These are phyloP conservation scores for Neckera pumila DNA, from an alignment of 225 moss, liverwort and hornwort genomes.

Conservation along the genomic window DNA sequence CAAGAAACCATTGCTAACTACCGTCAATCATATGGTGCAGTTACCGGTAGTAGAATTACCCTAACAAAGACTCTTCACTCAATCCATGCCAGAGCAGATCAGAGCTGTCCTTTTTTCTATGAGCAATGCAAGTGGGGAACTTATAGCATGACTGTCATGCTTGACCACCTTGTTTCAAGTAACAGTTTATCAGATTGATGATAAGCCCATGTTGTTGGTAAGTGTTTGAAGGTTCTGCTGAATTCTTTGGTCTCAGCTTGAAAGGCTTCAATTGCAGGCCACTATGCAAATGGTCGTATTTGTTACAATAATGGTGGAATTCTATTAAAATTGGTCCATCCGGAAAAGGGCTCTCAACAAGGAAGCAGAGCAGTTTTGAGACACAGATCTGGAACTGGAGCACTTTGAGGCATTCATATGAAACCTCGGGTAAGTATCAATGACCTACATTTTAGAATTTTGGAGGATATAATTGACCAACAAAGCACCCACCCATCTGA, in stretches of 20 bases:
- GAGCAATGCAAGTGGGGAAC: not conserved
- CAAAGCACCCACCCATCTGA: not conserved
- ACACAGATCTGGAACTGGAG: not conserved
- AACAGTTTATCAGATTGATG: not conserved
- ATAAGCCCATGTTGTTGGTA: not conserved
- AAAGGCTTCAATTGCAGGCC: not conserved
- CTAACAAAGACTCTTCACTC: not conserved
- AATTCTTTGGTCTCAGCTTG: not conserved
- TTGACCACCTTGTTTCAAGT: not conserved
- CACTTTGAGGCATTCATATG: not conserved
- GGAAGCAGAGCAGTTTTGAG: not conserved
- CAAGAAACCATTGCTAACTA: not conserved
- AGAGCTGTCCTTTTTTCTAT: not conserved
- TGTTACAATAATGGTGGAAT: not conserved
- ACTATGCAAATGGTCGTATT: not conserved
- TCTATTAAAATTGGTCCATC: not conserved
- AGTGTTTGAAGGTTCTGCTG: not conserved
- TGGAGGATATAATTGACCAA: not conserved
- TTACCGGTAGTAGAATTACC: not conserved
- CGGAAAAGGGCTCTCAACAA: not conserved
- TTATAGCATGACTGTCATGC: not conserved
- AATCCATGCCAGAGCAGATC: not conserved
- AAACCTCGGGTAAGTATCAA: not conserved
- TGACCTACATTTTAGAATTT: not conserved
- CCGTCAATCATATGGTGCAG: not conserved